Conservation (phyloP, 2,329 filamentous ascomycete genomes). For the Trichothecium sympodiale region DNA sequence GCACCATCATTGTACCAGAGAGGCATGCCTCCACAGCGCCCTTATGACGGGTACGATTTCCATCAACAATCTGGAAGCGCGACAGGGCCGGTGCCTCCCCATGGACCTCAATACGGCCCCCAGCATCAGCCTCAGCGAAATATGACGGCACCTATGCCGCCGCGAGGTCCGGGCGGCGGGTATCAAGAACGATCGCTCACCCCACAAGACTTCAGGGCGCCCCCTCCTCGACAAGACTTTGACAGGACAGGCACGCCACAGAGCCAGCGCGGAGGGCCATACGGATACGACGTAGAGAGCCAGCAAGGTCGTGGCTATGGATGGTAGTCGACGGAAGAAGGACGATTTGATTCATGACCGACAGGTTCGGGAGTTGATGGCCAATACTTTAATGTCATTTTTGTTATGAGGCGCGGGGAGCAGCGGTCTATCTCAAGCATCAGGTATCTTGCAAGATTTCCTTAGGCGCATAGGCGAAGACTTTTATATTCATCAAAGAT, state of each 20-base stretch:
- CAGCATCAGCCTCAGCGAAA: constrained; percentile 29
- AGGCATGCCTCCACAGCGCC: constrained; percentile 12
- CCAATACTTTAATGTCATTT: neutral
- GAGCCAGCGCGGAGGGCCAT: constrained; percentile 15
- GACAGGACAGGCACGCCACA: constrained; percentile 6
- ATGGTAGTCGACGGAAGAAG: constrained; percentile 1
- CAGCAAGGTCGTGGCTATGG: constrained; percentile 18
- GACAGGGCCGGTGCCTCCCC: constrained; percentile 23
- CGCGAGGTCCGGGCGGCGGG: constrained; percentile 16
- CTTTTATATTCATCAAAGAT: no score
- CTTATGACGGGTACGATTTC: constrained; percentile 13
- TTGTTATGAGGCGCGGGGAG: no score
- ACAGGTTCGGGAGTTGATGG: constrained; percentile 1
- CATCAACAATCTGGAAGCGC: constrained; percentile 22
- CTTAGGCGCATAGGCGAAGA: no score
- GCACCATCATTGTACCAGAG: constrained; percentile 17
- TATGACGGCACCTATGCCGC: constrained; percentile 30
- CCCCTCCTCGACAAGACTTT: constrained; percentile 12
- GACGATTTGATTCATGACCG: constrained; percentile 1
- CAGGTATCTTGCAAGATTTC: no score
- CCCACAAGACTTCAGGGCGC: constrained; percentile 11
- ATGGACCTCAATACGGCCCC: constrained; percentile 15
- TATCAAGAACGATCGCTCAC: constrained; percentile 16
- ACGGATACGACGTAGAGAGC: constrained; percentile 25
- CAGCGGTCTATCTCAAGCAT: no score